Evolutionary conservation across 2,329 filamentous ascomycete species (phyloP), one percentile per base, ranked within the genome.

Genomic region (Monilinia polystroma): DNA sequence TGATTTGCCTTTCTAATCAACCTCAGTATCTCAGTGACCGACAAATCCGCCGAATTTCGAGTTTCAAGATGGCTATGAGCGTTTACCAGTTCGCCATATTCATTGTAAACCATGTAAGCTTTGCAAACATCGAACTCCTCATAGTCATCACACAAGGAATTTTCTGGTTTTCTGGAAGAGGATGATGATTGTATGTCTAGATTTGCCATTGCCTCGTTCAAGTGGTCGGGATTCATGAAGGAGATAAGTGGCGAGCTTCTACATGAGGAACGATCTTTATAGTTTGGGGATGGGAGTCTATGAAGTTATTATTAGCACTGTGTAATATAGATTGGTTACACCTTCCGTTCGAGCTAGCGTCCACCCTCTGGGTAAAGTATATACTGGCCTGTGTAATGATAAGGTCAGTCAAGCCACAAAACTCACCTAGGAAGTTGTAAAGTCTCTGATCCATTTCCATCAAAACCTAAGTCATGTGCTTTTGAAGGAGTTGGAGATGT

Each of bases 61-160:
- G 64, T 53, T 12, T 58, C 32, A 4, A 62, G 45, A 16, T 72
- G 20, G n/a, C 62, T 60, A 16, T 67, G 57, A 47, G 70, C 66
- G 53, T 70, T 49, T 12, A 76, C 70, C 11, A 76, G 63, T 55
- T 75, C 72, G 8, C 75, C 74, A 66, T 73, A 74, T 55, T 75
- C 71, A 58, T 76, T 75, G 38, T 76, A 76, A 5, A 67, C 69
- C 71, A 75, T 73, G 4, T 52, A 67, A 35, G 69, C 66, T 45
- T 70, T 70, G 26, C 63, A 41, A 20, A 52, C 29, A 56, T 64
- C 54, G 43, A 60, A 60, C 11, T 52, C 41, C 7, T 20, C 43
- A 29, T 47, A 26, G n/a, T 56, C 56, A n/a, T 43, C 23, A 43
- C 29, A 60, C 7, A 41, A 35, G 2, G 60, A 49, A 23, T 43